Evolutionary conservation across 306 rosid species (phyloP).

Genomic region (Pyrus bretschneideri): DNA sequence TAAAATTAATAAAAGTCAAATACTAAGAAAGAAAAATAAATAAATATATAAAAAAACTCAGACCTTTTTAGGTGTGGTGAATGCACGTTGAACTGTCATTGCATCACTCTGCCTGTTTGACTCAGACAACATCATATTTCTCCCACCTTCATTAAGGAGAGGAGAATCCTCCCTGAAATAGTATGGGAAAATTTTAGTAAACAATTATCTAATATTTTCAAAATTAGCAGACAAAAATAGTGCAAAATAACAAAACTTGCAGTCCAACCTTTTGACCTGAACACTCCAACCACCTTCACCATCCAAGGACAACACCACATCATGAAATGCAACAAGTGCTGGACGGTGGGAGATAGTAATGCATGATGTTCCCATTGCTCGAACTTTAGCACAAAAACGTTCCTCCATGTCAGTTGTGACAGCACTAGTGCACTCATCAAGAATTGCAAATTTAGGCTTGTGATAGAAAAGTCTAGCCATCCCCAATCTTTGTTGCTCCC

Average conservation of each 20-base stretch:
- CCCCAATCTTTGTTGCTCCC: slow-evolving; percentile 96
- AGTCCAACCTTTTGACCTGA: slow-evolving; percentile 61
- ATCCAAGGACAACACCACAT: slow-evolving; percentile 86
- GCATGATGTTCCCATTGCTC: slow-evolving; percentile 99
- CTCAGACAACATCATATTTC: slow-evolving; percentile 42
- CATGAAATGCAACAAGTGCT: slow-evolving; percentile 95
- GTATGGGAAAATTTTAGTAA: slow-evolving; percentile 18
- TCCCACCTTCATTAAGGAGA: slow-evolving; percentile 33
- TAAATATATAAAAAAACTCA: neutral
- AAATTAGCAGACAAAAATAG: slow-evolving; percentile 1
- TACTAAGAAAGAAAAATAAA: neutral
- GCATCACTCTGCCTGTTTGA: slow-evolving; percentile 77
- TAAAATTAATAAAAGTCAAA: neutral
- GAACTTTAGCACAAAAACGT: slow-evolving; percentile 91
- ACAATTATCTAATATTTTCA: slow-evolving; percentile 15
- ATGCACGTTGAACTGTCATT: slow-evolving; percentile 83
- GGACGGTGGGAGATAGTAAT: slow-evolving; percentile 99
- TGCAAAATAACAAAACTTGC: slow-evolving; percentile 9
- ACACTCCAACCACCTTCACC: slow-evolving; percentile 99
- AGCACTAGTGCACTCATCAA: slow-evolving; percentile 99
- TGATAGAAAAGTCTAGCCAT: slow-evolving; percentile 99
- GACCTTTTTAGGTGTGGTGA: slow-evolving; percentile 58
- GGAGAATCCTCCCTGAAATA: slow-evolving; percentile 72
- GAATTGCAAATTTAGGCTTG: slow-evolving; percentile 97
- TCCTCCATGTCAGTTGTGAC: slow-evolving; percentile 99